Evolutionary conservation across 352 stramenopile species (phyloP), one percentile per base, ranked within the genome.

Genomic region (Aphanomyces invadans): DNA sequence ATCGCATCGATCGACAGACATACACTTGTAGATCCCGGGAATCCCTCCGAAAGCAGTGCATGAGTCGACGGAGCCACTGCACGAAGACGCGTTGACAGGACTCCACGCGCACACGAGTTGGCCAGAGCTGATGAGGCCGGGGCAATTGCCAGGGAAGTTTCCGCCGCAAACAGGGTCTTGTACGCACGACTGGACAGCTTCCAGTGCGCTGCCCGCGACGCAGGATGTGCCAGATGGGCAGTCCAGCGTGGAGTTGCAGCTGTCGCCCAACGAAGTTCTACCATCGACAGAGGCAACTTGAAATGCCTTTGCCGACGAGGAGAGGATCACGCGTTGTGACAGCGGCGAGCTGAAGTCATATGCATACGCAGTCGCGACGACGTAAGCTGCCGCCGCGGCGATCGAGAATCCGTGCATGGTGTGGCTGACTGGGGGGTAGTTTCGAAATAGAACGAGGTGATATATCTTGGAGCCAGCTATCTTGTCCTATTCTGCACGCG

Each of bases 1-100:
- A 59, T 93, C 85, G 62, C 85, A 93, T 3, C 85, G 78, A 33
- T 83, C 75, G 31, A 90, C 73, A 21, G 80, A 87, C 48, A 93
- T 76, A 54, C 85, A 93, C 69, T 91, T 90, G 78, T 90, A 92
- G 61, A 90, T 81, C 26, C 79, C 80, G 31, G 72, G 45, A 33
- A 68, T 42, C 67, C 61, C 70, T 56, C 67, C 63, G 31, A 81
- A 61, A 36, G 73, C 28, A 17, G 53, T 62, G 59, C 78, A 67
- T 17, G 60, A 87, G 52, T 74, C 71, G 3, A 23, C 39, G 10
- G 46, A 28, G 36, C 48, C 65, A 21, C 54, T 59, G 19, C 26
- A 42, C 26, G 26, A 28, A 29, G 70, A 78, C 4, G 67, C 61
- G 38, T 76, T 73, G 32, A 39, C 45, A 31, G 64, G 54, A 23